Evolutionary conservation across 2,329 filamentous ascomycete species (phyloP).

Genomic region (Xylariaceae sp.): DNA sequence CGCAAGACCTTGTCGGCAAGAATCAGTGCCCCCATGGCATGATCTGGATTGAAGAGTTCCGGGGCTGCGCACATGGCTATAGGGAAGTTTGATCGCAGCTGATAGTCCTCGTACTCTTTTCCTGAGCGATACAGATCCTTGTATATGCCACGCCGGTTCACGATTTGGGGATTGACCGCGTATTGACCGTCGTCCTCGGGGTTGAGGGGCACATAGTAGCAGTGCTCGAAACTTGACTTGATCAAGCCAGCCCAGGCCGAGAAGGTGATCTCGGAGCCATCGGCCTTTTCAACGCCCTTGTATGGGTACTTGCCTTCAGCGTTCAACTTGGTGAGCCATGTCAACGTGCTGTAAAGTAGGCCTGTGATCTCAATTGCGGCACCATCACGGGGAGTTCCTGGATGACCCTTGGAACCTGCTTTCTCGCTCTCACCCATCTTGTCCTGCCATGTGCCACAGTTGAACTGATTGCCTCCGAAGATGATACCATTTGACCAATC

Average conservation of each 20-base stretch:
- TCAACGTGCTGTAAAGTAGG: slow-evolving; percentile 81
- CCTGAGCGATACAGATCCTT: slow-evolving; percentile 93
- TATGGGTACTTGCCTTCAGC: slow-evolving; percentile 68
- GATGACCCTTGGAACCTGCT: slow-evolving; percentile 87
- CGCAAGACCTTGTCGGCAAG: slow-evolving; percentile 75
- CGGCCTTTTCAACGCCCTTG: slow-evolving; percentile 63
- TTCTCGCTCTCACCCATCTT: slow-evolving; percentile 99
- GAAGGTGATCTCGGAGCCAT: slow-evolving; percentile 62
- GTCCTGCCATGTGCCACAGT: slow-evolving; percentile 99
- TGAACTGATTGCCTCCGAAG: slow-evolving; percentile 88
- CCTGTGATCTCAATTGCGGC: slow-evolving; percentile 94
- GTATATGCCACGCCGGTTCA: slow-evolving; percentile 95
- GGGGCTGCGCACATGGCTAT: slow-evolving; percentile 95
- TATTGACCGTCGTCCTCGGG: slow-evolving; percentile 68
- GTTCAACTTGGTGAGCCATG: slow-evolving; percentile 70
- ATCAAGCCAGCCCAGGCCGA: slow-evolving; percentile 75
- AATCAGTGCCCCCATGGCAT: slow-evolving; percentile 76
- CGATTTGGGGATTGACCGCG: slow-evolving; percentile 71
- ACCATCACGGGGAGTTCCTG: slow-evolving; percentile 94
- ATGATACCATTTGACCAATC: slow-evolving; percentile 91
- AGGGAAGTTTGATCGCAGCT: slow-evolving; percentile 88
- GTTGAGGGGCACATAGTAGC: slow-evolving; percentile 78
- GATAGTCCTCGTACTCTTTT: slow-evolving; percentile 97
- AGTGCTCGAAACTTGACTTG: slow-evolving; percentile 83
- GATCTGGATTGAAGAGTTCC: slow-evolving; percentile 72